phyloP scores from a whole-genome alignment of 2,329 filamentous ascomycete genomes.

The Talaromyces marneffei region DNA sequence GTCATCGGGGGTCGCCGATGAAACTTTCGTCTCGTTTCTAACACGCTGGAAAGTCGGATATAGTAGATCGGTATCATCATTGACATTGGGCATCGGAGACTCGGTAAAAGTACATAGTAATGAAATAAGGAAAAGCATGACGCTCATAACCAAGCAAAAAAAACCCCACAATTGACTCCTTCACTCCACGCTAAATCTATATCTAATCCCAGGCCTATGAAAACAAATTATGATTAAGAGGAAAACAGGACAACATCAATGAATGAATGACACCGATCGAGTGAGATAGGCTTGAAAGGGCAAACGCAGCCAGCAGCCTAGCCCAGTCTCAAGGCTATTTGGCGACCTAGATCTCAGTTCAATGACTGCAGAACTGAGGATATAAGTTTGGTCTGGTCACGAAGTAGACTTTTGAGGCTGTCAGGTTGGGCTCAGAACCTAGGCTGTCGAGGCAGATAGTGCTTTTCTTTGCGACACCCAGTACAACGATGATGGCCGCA shows the following conservation, averaged over 20 bases:
- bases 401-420: not conserved
- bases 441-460: not conserved
- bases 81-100: not conserved
- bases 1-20: slow-evolving; percentile 2
- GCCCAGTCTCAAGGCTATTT: not conserved
- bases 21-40: not conserved
- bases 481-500: not conserved
- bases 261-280: not conserved
- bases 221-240: not conserved
- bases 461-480: not conserved
- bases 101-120: not conserved
- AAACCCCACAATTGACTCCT: not conserved
- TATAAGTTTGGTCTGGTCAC: not conserved
- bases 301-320: no score
- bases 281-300: no score
- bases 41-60: not conserved
- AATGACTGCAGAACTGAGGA: not conserved
- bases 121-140: not conserved
- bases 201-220: not conserved
- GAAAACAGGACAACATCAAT: not conserved
- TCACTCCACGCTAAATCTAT: not conserved
- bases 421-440: not conserved
- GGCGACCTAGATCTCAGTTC: not conserved
- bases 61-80: not conserved
- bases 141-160: not conserved